Base-by-base conservation (phyloP, 768 basidiomycete genomes). In the Trametes cingulata region DNA sequence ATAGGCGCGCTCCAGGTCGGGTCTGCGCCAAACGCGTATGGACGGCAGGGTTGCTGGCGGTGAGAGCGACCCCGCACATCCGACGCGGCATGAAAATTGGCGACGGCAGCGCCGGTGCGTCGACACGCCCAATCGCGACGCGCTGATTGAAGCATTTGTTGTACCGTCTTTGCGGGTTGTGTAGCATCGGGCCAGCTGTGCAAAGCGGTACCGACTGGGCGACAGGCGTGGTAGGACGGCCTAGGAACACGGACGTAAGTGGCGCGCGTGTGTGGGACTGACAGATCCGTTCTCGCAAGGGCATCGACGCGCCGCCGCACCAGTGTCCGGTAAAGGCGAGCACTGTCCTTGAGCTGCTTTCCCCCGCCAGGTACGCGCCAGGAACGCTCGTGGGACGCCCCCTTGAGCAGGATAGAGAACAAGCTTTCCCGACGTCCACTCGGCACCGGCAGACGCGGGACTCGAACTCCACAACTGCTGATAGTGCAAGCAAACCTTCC, bases 81-180 rank as follows among this genome's bases (percentile, higher is more conserved):
- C 45, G 35, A n/a, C 33, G 56, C 25, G 27, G 48, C 48, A 29
- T 7, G 6, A 17, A 22, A 39, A 6, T 15, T 17, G 39, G 6
- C 13, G 48, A 50, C 35, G 35, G 19, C 19, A 43, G 15, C 8
- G 29, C 59, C 46, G 52, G 37, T 29, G 41, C 12, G 17, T 20
- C 20, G 52, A 22, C 13, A n/a, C 27, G 25, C 15, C 52, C 46
- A 60, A 60, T 55, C 43, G 41, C 52, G 20, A 33, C 41, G 14
- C 39, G 46, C 10, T 42, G 59, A 55, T 49, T 54, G 25, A 39
- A 42, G 33, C 40, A 49, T 46, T 37, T 54, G 59, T 54, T 54
- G 59, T 50, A n/a, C 51, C 41, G 36, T 39, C 58, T 59, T 60
- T 55, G 52, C n/a, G 43, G 46, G 25, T 40, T 25, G 25, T 56